Conservation (phyloP, 2,329 filamentous ascomycete genomes). For the Scedosporium aurantiacum region DNA sequence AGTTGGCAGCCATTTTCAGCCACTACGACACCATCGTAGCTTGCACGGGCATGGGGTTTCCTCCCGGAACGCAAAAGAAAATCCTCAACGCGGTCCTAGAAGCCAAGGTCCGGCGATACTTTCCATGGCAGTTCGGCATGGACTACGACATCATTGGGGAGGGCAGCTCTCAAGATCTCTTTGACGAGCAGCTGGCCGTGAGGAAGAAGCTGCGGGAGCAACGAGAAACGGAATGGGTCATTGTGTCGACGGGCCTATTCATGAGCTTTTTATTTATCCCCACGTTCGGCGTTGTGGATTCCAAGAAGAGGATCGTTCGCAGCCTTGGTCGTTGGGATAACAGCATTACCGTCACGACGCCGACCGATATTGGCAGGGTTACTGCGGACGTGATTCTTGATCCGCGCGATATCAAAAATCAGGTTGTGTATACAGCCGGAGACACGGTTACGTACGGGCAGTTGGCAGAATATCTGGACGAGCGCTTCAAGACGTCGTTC, state of each 20-base stretch:
- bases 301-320: slow-evolving; percentile 27
- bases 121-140: slow-evolving; percentile 67
- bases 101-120: slow-evolving; percentile 38
- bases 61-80: slow-evolving; percentile 44
- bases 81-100: slow-evolving; percentile 42
- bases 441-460: slow-evolving; percentile 49
- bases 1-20: slow-evolving; percentile 31
- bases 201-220: slow-evolving; percentile 39
- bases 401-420: slow-evolving; percentile 20
- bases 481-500: slow-evolving; percentile 28
- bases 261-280: slow-evolving; percentile 57
- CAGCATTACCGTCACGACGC: slow-evolving; percentile 49
- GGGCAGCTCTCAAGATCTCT: slow-evolving; percentile 50
- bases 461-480: slow-evolving; percentile 42
- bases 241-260: slow-evolving; percentile 61
- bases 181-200: slow-evolving; percentile 56
- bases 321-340: slow-evolving; percentile 53
- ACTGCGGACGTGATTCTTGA: slow-evolving; percentile 44
- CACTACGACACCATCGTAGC: slow-evolving; percentile 44
- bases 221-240: slow-evolving; percentile 41
- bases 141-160: slow-evolving; percentile 56
- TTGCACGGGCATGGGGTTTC: slow-evolving; percentile 49
- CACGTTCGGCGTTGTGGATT: slow-evolving; percentile 52
- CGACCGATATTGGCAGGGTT: slow-evolving; percentile 51
- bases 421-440: slow-evolving; percentile 48